Base-by-base conservation (phyloP, 192 early-diverging fungal species). In the Funneliformis geosporum region DNA sequence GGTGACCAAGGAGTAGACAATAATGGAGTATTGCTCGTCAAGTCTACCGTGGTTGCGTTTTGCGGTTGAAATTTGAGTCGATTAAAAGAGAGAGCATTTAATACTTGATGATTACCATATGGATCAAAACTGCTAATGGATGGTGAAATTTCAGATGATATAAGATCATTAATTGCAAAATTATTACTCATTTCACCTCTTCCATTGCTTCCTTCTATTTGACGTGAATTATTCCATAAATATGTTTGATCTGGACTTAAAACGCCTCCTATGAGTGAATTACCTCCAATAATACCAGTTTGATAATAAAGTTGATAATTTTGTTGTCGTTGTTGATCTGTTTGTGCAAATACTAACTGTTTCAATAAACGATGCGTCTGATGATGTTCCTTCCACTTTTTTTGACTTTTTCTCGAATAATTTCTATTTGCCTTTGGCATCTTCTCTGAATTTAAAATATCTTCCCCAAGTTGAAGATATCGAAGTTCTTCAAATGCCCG, bases 401-500 rank as follows among this genome's bases (percentile, higher is more conserved):
- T 69, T 42, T 69, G 33, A n/a, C 4, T 10, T 10, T 69, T 69
- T 69, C 42, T 69, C 10, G 42, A 8, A 23, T 44, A 21, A 55
- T 55, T 69, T 43, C n/a, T 33, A 44, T 69, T 69, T 8, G n/a
- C 9, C n/a, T 69, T 69, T n/a, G 67, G 67, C 40, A 69, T 43
- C n/a, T 69, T 69, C 42, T 69, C 67, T 1, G 38, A n/a, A 43
- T 69, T 69, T n/a, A 69, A 11, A 42, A 69, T 69, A 42, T 69
- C 67, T 25, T 69, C 67, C n/a, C 39, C 67, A 38, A 40, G 67
- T 9, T 69, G 40, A 69, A 69, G 33, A 16, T 14, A 42, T 42
- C 67, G 67, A 69, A 69, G 67, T 69, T 69, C 67, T 69, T 69
- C 38, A 42, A 69, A 69, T 23, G 67, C 67, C 9, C 11, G 67